Evolutionary conservation across 805 yeast genomes (phyloP), one percentile per base, ranked within the genome.

Genomic region (Candida koratica): DNA sequence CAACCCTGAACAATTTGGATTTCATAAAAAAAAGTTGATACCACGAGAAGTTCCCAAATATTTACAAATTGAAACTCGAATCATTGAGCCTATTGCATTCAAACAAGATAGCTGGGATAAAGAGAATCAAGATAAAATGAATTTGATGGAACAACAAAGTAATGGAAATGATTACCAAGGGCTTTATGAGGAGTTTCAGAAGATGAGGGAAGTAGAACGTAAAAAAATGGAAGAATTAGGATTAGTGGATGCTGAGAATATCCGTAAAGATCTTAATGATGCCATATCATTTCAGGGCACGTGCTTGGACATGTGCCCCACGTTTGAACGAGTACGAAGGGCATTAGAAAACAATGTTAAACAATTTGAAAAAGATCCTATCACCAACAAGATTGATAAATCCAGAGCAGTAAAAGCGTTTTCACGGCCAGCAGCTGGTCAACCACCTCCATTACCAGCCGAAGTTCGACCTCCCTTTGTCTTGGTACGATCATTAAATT

Each of bases 341-440:
- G 75, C 83, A 3, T 77, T 81, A 38, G 96, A 93, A 55, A 87
- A 88, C 49, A 89, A 89, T 48, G 93, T 88, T 24, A 81, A 84
- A 39, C 67, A 73, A 7, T 70, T 81, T 48, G 98, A 93, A 60
- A 80, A 70, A 44, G 87, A 82, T 42, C 75, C 79, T 2, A 41
- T 41, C 1, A 62, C 63, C 0, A 68, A 77, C 3, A 71, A 64
- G 43, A 81, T 87, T 5, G 70, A 85, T 0, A 56, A 74, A 18
- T 51, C 52, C 0, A 64, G 68, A 29, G 96, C 97, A 0, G 75
- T 93, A 5, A 93, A 93, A 59, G 94, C 96, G 1, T 93, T 93
- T 54, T 84, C 95, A 15, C 70, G 99, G 48, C 97, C 99, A 0
- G 96, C 95, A 12, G 97, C 97, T 0, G 98, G 97, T 5, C 96